phyloP scores from a whole-genome alignment of 139 green algal species.

The Chlorella sorokiniana region DNA sequence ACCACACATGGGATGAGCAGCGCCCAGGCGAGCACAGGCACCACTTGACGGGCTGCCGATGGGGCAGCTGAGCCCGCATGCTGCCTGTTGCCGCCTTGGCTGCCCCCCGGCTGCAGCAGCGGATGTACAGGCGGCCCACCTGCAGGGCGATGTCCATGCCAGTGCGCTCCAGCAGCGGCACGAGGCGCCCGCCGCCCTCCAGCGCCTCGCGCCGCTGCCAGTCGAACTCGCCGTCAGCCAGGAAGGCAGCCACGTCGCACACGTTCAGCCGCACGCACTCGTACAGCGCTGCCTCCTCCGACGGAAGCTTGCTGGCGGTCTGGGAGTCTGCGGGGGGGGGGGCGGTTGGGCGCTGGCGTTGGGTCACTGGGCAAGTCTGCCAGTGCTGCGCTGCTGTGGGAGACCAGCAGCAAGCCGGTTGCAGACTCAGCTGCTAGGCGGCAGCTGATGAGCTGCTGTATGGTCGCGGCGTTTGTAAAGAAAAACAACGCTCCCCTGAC shows the following conservation, averaged over 20 bases:
- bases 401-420: no score
- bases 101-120: not conserved
- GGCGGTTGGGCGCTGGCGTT: no score
- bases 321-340: conserved; percentile 28
- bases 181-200: conserved; percentile 27
- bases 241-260: conserved; percentile 67
- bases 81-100: not conserved
- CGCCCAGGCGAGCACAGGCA: no score
- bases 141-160: conserved; percentile 41
- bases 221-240: conserved; percentile 59
- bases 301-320: conserved; percentile 34
- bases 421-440: no score
- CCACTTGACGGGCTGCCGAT: no score
- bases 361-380: not conserved
- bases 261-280: conserved; percentile 66
- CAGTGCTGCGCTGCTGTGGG: no score
- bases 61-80: not conserved
- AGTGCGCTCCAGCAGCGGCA: conserved; percentile 69
- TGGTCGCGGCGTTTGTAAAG: no score
- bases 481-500: no score
- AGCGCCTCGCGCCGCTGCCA: conserved; percentile 14
- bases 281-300: conserved; percentile 79
- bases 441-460: no score
- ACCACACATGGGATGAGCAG: no score
- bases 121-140: no score